Evolutionary conservation across 306 rosid genomes (phyloP), one percentile per base, ranked within the genome.

Genomic region (Dryas alaskensis): DNA sequence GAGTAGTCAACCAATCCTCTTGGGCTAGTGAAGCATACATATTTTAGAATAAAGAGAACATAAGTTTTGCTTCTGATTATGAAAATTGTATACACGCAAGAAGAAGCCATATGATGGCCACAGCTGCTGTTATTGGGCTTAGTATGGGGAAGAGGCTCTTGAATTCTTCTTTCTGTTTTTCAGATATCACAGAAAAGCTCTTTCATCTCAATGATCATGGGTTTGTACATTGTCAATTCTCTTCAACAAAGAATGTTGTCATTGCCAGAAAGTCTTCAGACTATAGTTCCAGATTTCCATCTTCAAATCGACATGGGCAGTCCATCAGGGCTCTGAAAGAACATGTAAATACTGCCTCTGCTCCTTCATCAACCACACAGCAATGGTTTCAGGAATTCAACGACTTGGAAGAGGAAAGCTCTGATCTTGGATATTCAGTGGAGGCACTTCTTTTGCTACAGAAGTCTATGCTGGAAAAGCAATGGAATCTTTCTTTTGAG

Each of bases 401-500:
- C 7, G 83, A 83, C 48, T 76, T 84, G 62, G 97, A 88, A 63
- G 85, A 76, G 71, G 90, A 89, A 75, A 83, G 82, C 61, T 83
- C 84, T 22, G 79, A 86, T 69, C 82, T 87, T 69, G 87, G 75
- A 55, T 84, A 83, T 78, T 90, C 90, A 12, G 88, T 94, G 76
- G 98, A 94, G 48, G 87, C 92, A 43, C 88, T 94, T 79, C 95
- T 92, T 80, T 75, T 94, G 90, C 86, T 94, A 62, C 99, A 94
- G 74, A 94, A 89, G 82, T 91, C 92, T 62, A 85, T 94, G 96
- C 86, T 94, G 69, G 99, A 94, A 82, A 94, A 94, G 89, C 99
- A 92, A 63, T 92, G 96, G 96, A 90, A 72, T 81, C 97, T 94
- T 71, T 88, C 97, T 0, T 86, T 88, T 16, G 86, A 89, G 66